Evolutionary conservation across 2,329 filamentous ascomycete species (phyloP).

Genomic region (Mycocentrospora acerina): DNA sequence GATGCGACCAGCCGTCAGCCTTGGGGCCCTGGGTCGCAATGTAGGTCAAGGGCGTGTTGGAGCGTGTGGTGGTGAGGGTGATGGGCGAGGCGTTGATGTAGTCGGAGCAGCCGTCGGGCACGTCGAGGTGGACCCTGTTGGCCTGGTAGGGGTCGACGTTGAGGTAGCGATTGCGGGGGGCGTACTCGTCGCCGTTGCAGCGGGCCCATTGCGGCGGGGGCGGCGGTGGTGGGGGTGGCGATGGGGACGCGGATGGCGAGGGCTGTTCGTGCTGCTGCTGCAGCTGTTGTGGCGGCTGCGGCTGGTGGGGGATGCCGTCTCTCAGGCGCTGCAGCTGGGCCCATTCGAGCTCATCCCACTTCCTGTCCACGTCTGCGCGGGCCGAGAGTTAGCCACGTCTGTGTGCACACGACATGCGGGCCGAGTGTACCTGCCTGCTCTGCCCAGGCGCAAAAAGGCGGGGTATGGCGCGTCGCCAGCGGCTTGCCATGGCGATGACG

Average conservation of each 20-base stretch:
- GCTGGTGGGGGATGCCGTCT: slow-evolving; percentile 46
- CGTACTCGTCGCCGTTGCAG: slow-evolving; percentile 58
- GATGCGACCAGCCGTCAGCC: slow-evolving; percentile 70
- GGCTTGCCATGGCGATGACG: slow-evolving; percentile 4
- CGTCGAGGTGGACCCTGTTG: slow-evolving; percentile 78
- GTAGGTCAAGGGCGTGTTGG: slow-evolving; percentile 58
- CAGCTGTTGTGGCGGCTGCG: slow-evolving; percentile 45
- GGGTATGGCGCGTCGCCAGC: slow-evolving; percentile 27
- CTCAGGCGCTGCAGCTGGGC: slow-evolving; percentile 58
- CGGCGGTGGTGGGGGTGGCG: too few relatives aligned
- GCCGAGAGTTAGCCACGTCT: slow-evolving; percentile 12
- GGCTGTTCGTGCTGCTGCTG: slow-evolving; percentile 51
- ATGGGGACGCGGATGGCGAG: slow-evolving; percentile 37
- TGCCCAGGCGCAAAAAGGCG: slow-evolving; percentile 55
- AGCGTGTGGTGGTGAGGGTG: slow-evolving; percentile 42
- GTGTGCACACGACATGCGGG: slow-evolving; percentile 5
- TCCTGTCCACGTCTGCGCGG: slow-evolving; percentile 56
- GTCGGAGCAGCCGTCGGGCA: slow-evolving; percentile 64
- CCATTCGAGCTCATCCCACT: slow-evolving; percentile 64
- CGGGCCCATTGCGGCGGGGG: slow-evolving; percentile 60
- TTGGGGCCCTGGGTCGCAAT: slow-evolving; percentile 92
- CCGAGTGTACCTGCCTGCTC: slow-evolving; percentile 51
- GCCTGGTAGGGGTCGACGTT: slow-evolving; percentile 90
- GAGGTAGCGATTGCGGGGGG: slow-evolving; percentile 75
- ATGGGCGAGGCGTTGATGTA: slow-evolving; percentile 57